Base-by-base conservation (phyloP, 208 protist species). In the Acanthamoeba healyi region DNA sequence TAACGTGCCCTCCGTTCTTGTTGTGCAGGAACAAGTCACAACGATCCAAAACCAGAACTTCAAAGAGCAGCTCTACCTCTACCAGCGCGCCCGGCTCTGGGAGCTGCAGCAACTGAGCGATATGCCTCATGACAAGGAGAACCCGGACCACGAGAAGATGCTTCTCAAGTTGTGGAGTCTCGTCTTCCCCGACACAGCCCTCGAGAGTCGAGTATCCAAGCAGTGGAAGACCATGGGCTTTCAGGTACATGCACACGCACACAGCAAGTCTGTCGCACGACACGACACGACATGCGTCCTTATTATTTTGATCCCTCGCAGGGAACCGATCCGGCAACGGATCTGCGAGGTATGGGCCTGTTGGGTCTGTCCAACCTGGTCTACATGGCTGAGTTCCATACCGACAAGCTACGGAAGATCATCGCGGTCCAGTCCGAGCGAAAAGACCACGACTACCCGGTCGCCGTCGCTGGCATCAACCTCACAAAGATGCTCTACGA, bases 311-410 rank as follows among this genome's bases (percentile, higher is more conserved):
- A 49, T 12, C 12, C 9, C 36, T 51, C 2, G 14, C 34, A 90
- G 90, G 96, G 95, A 10, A 92, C 38, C 6, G 96, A 98, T 88
- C 98, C 98, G 0, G 95, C 95, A 7, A 98, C 97, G 10, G 98
- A 98, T 92, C 98, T 98, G 65, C 96, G 98, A n/a, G 97, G 98
- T 4, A 97, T 94, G n/a, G 98, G 98, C 46, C 34, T 98, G 40
- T 93, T 98, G 54, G 95, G 95, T 1, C 96, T 98, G 4, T 42
- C 79, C 38, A 97, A 98, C 91, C 96, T 98, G 56, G 70, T 98
- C 1, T 97, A 98, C 95, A 94, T 98, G 4, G 96, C 95, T 0
- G 96, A 98, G 95, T 46, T 95, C 22, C 92, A 98, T 88, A 72
- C 36, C 15, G 58, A 90, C 2, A 72, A 72, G 49, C 26, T 63